Base-by-base conservation (phyloP, 1,284 basidiomycete species). In the Stygiomarasmius scandens region DNA sequence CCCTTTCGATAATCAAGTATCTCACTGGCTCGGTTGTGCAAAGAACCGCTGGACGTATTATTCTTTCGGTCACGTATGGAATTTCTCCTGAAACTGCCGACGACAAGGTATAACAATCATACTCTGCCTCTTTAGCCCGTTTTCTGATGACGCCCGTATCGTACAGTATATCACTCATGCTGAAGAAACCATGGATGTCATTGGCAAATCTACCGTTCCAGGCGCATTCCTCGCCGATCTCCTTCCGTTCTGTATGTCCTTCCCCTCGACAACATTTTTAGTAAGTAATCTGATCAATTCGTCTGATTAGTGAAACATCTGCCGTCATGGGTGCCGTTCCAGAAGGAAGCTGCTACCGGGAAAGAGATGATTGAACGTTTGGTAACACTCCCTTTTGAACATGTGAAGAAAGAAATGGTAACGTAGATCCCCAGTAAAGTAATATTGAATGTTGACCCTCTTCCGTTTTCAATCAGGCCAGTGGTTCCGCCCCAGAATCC, bases 61-160 rank as follows among this genome's bases (percentile, higher is more conserved):
- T 70, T 14, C 52, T 71, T 60, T 50, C 63, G 20, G 61, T 65
- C 12, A 70, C 68, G 8, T 69, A 69, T 54, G 68, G 68, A 2
- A 16, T 69, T 14, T 59, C 67, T 1, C 58, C 64, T 0, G 20
- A 58, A 25, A 61, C 60, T 1, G 56, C 66, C 2, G 64, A 69
- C 34, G 61, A 67, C 45, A 46, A 61, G 24, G 67, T 41, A 41
- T 4, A 16, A 41, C 16, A n/a, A 9, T 19, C n/a, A 16, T 41
- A 8, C n/a, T 41, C 38, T 4, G 38, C 6, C 29, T 12, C 6
- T 6, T 32, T 6, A 32, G 12, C 29, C 5, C 12, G 38, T 5
- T 41, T 9, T 4, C 38, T 41, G 6, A 41, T 9, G 38, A 12
- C n/a, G n/a, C 12, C 23, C 41, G 20, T 32, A 32, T 6, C 29